phyloP scores from a whole-genome alignment of 495 filamentous ascomycete species.

The Aspergillus carlsbadensis region DNA sequence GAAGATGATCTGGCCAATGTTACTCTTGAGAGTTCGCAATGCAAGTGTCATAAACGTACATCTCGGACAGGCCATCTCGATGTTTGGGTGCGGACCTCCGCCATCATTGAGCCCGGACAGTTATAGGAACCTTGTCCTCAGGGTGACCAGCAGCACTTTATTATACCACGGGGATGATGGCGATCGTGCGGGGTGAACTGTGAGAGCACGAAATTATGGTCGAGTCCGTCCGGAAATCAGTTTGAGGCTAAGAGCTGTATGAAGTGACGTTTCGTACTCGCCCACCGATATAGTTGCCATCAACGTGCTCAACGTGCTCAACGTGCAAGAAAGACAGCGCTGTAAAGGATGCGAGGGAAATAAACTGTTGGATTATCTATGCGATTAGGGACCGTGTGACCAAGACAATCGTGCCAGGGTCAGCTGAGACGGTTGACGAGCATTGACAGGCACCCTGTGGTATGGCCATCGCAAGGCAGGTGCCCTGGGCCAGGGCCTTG shows the following conservation, averaged over 20 bases:
- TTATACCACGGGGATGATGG: neutral
- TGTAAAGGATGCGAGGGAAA: conserved; percentile 25
- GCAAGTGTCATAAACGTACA: conserved; percentile 47
- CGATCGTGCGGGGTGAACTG: neutral
- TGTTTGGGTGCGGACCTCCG: conserved; percentile 4
- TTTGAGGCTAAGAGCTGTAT: neutral
- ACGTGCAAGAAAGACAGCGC: neutral
- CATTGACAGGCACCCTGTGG: neutral
- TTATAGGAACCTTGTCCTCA: neutral
- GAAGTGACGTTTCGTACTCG: neutral
- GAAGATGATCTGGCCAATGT: conserved; percentile 67
- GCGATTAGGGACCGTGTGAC: neutral
- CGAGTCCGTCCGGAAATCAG: neutral
- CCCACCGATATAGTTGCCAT: neutral
- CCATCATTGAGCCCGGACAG: neutral
- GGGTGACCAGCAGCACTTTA: neutral
- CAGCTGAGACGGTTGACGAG: neutral
- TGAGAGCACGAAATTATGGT: neutral
- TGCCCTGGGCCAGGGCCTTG: neutral
- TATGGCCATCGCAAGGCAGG: conserved; percentile 4
- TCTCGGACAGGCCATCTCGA: conserved; percentile 62
- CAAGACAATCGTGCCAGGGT: neutral
- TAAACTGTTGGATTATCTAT: conserved; percentile 16
- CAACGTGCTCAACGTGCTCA: neutral
- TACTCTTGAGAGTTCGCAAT: neutral